A percentile compares a stretch with the other conserved stretches of the same genome.
Conservation (phyloP, 306 rosid genomes). For the Lathyrus sativus region DNA sequence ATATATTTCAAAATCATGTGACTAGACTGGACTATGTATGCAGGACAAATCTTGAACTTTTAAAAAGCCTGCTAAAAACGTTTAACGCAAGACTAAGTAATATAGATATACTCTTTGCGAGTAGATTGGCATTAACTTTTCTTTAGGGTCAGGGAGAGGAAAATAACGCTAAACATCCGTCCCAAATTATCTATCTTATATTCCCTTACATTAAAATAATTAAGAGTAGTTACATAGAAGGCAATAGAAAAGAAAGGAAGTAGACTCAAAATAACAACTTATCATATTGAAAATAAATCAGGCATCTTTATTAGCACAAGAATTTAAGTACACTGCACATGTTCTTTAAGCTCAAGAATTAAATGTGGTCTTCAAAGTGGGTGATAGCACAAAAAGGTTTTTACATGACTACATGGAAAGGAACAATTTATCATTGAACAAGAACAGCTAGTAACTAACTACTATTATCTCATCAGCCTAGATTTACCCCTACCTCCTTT, state of each 20-base stretch:
- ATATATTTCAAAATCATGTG: background rate
- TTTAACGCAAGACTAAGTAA: conserved; percentile 7
- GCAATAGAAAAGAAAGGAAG: conserved; percentile 10
- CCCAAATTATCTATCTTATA: conserved; percentile 6
- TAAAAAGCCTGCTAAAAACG: conserved; percentile 12
- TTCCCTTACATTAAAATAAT: background rate
- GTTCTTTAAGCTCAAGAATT: conserved; percentile 11
- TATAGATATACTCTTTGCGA: background rate
- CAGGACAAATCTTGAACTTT: background rate
- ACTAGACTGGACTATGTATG: background rate
- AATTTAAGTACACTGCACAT: conserved; percentile 3
- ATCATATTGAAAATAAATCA: background rate
- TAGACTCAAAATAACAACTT: background rate
- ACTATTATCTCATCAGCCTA: conserved; percentile 11
- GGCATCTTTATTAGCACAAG: conserved; percentile 13
- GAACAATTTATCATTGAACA: conserved; percentile 23
- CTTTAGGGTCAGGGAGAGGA: background rate
- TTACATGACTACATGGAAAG: background rate
- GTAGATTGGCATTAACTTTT: background rate
- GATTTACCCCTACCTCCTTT: background rate
- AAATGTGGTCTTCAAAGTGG: conserved; percentile 5
- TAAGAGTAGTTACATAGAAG: background rate
- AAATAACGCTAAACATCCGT: background rate
- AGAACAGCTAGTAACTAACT: background rate
- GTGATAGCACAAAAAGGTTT: conserved; percentile 17